A percentile compares a stretch with the other conserved stretches of the same genome.
Evolutionary conservation across 208 protist genomes (phyloP).

Genomic region (Trypanosoma avium): DNA sequence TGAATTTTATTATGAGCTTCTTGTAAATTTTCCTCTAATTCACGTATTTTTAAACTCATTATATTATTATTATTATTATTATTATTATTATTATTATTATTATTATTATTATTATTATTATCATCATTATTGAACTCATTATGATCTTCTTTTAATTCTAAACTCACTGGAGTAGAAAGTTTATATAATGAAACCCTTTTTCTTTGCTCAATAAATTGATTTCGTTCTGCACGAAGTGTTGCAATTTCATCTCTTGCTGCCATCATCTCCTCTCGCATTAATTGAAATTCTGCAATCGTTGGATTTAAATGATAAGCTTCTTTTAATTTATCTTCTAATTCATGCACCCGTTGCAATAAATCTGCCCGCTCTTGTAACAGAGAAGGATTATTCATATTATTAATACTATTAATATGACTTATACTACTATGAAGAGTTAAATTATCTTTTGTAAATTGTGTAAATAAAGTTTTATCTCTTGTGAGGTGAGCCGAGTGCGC

Average conservation of each 20-base stretch:
- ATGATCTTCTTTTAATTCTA: neutral
- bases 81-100: neutral
- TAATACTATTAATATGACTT: no score
- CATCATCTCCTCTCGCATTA: slow-evolving; percentile 40
- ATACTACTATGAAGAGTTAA: neutral
- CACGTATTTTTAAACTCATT: slow-evolving; percentile 30
- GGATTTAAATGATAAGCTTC: slow-evolving; percentile 34
- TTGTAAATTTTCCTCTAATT: slow-evolving; percentile 48
- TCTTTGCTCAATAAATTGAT: slow-evolving; percentile 25
- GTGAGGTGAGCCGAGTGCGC: no score
- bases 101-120: neutral
- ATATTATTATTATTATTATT: neutral
- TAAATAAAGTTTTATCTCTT: no score
- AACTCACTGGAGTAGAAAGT: neutral
- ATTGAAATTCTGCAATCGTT: slow-evolving; percentile 35
- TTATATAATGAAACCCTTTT: slow-evolving; percentile 5
- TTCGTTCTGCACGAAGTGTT: slow-evolving; percentile 31
- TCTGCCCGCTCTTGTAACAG: slow-evolving; percentile 13
- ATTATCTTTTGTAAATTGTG: neutral
- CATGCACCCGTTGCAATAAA: slow-evolving; percentile 22
- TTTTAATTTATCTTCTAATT: slow-evolving; percentile 34
- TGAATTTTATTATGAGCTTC: slow-evolving; percentile 36
- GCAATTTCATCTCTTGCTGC: slow-evolving; percentile 27
- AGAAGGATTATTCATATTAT: no score
- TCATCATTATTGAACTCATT: neutral